These are phyloP conservation scores for Colletotrichum destructivum DNA, from an alignment of 2,329 filamentous ascomycete genomes.

Conservation along the genomic window DNA sequence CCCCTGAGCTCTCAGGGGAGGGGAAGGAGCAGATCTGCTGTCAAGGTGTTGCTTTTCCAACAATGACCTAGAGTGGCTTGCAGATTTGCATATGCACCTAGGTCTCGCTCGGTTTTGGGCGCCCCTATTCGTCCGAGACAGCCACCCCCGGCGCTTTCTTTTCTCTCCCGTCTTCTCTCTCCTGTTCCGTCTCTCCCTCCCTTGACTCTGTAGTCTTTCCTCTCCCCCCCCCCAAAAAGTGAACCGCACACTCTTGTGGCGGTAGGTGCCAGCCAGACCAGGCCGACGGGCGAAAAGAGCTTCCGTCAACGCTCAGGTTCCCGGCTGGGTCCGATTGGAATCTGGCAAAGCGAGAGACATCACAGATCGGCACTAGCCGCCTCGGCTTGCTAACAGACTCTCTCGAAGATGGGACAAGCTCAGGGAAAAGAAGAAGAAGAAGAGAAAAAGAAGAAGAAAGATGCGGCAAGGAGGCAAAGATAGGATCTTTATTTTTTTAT, in stretches of 20 bases:
- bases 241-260: neutral
- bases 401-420: too few relatives aligned
- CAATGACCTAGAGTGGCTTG: neutral
- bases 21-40: neutral
- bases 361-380: neutral
- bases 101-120: neutral
- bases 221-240: neutral
- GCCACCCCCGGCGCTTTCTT: conserved; percentile 14
- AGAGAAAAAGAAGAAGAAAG: neutral
- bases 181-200: neutral
- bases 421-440: neutral
- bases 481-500: too few relatives aligned
- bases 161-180: neutral
- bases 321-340: neutral
- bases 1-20: too few relatives aligned
- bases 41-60: neutral
- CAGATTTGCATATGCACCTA: conserved; percentile 5
- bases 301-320: neutral
- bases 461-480: conserved; percentile 1
- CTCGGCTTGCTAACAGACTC: neutral
- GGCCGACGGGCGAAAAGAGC: neutral
- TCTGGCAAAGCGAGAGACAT: conserved; percentile 1
- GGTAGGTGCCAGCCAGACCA: neutral
- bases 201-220: conserved; percentile 2
- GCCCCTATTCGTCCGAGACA: neutral